Conservation (phyloP, 352 stramenopile species). For the Albugo laibachii region DNA sequence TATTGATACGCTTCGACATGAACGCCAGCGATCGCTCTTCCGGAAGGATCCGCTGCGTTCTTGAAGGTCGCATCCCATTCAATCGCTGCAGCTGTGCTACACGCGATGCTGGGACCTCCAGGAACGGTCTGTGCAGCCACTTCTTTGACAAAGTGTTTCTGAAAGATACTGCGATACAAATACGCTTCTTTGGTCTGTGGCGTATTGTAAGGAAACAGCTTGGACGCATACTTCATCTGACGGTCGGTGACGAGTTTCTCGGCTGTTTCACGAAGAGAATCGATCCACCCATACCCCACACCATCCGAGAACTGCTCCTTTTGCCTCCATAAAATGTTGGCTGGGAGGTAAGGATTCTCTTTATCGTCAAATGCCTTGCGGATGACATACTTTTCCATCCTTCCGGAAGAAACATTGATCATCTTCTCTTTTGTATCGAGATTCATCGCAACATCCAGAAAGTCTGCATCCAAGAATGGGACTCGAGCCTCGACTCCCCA, state of each 20-base stretch:
- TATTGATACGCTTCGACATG: conserved; percentile 85
- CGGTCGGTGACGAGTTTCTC: conserved; percentile 89
- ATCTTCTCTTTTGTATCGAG: conserved; percentile 96
- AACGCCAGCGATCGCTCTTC: conserved; percentile 86
- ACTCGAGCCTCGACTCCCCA: conserved; percentile 96
- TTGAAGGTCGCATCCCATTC: conserved; percentile 94
- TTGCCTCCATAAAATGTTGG: conserved; percentile 97
- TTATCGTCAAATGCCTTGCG: conserved; percentile 96
- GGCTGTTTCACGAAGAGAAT: conserved; percentile 90
- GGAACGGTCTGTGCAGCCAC: conserved; percentile 93
- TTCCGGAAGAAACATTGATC: conserved; percentile 78
- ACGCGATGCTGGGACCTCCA: conserved; percentile 95
- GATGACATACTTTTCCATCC: conserved; percentile 99
- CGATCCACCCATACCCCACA: conserved; percentile 98
- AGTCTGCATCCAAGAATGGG: conserved; percentile 96
- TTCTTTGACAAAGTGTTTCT: conserved; percentile 94
- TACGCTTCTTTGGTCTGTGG: conserved; percentile 96
- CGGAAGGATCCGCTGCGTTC: conserved; percentile 87
- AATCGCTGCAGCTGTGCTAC: conserved; percentile 94
- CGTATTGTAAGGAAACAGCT: conserved; percentile 97
- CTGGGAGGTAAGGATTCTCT: conserved; percentile 93
- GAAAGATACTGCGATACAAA: conserved; percentile 93
- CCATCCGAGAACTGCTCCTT: conserved; percentile 99
- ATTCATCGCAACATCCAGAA: conserved; percentile 97
- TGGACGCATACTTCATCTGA: conserved; percentile 86